Percentiles rank a stretch among this genome's conserved stretches.
These are phyloP conservation scores for Rhizopogon vinicolor DNA, from an alignment of 768 basidiomycete species.

Conservation along the genomic window DNA sequence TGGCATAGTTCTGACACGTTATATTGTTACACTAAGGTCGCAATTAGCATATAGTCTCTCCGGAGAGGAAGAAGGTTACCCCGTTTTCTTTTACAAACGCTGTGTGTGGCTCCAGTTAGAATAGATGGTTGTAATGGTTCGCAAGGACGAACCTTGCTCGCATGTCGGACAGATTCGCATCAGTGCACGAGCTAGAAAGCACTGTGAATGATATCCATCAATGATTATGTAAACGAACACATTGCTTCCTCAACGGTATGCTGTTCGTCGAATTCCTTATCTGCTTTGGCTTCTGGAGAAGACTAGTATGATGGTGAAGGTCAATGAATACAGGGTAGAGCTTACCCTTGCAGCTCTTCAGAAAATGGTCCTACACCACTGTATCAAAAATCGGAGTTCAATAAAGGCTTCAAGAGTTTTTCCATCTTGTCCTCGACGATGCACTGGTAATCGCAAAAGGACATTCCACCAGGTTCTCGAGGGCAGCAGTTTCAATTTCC, in stretches of 20 bases:
- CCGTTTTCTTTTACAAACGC: slow-evolving; percentile 79
- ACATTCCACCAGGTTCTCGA: slow-evolving; percentile 79
- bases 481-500: slow-evolving; percentile 63
- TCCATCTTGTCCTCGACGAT: slow-evolving; percentile 57
- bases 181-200: slow-evolving; percentile 59
- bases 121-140: neutral
- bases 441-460: slow-evolving; percentile 78
- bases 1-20: slow-evolving; percentile 66
- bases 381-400: neutral
- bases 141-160: slow-evolving; percentile 52
- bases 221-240: slow-evolving; percentile 45
- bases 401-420: slow-evolving; percentile 28
- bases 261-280: slow-evolving; percentile 66
- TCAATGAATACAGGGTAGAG: neutral
- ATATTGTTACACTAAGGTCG: slow-evolving; percentile 84
- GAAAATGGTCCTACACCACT: slow-evolving; percentile 62
- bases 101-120: slow-evolving; percentile 22
- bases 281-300: slow-evolving; percentile 63
- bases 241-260: slow-evolving; percentile 91
- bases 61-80: slow-evolving; percentile 30
- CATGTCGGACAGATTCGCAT: slow-evolving; percentile 90
- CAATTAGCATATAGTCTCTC: neutral
- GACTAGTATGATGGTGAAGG: slow-evolving; percentile 1
- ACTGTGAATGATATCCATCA: neutral
- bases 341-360: slow-evolving; percentile 73